A percentile compares a stretch with the other conserved stretches of the same genome.
Evolutionary conservation across 805 yeast species (phyloP).

Genomic region (Wickerhamiella brachini): DNA sequence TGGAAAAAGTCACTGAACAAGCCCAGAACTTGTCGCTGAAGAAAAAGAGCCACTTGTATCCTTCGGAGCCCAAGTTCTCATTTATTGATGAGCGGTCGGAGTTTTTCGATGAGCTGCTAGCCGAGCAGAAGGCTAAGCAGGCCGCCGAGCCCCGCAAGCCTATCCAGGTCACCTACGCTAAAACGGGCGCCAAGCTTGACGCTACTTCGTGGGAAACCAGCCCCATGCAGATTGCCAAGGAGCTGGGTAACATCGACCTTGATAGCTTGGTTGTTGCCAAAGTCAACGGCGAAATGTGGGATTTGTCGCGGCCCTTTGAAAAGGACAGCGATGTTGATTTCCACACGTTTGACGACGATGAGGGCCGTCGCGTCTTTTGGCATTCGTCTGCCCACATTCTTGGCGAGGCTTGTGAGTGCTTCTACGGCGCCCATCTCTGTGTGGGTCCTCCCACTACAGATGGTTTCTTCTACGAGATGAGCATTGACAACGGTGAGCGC

Average conservation of each 20-base stretch:
- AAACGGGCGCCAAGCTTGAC: constrained; percentile 68
- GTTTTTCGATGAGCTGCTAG: constrained; percentile 68
- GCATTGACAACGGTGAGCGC: constrained; percentile 61
- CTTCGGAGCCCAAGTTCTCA: constrained; percentile 59
- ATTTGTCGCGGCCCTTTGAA: constrained; percentile 87
- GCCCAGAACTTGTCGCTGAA: constrained; percentile 10
- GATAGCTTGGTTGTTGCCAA: constrained; percentile 87
- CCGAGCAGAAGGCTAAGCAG: constrained; percentile 57
- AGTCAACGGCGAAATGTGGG: constrained; percentile 88
- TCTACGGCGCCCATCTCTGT: constrained; percentile 84
- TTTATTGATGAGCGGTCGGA: constrained; percentile 68
- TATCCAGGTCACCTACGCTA: constrained; percentile 58
- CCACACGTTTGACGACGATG: constrained; percentile 84
- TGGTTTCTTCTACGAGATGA: constrained; percentile 95
- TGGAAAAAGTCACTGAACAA: constrained; percentile 5
- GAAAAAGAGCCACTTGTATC: constrained; percentile 14
- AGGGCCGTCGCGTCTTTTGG: constrained; percentile 95
- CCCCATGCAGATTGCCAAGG: constrained; percentile 74
- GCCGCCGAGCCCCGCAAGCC: constrained; percentile 49
- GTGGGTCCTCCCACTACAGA: constrained; percentile 96
- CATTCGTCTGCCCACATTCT: constrained; percentile 96
- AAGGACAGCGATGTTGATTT: constrained; percentile 53
- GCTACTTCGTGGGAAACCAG: constrained; percentile 83
- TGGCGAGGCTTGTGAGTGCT: constrained; percentile 97
- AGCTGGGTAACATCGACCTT: constrained; percentile 71